Base-by-base conservation (phyloP, 2,329 filamentous ascomycete genomes). In the Xylaria hypoxylon region DNA sequence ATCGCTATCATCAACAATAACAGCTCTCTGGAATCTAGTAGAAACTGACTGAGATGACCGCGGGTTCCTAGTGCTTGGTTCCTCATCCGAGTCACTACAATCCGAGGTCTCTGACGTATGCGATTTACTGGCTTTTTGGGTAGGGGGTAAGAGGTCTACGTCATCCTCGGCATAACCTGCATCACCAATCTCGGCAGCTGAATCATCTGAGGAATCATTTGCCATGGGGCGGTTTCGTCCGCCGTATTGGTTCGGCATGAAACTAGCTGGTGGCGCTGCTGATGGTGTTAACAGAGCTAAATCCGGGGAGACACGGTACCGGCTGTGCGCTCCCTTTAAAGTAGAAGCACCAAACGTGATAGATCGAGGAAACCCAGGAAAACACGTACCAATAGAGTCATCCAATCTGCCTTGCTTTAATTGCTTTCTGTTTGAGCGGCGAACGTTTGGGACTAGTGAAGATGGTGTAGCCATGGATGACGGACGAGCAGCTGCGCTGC, bases 31-130 rank as follows among this genome's bases (percentile, higher is more conserved):
- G 10, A 78, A 68, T 24, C 68, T 73, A 6, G 72, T 74, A 45
- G 75, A 74, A 28, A 77, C 75, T 19, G 76, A 76, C 48, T 77
- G 76, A 15, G 75, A 77, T 17, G 76, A 78, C 42, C 64, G 69
- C 8, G 61, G 69, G 26, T 53, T 40, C 56, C 28, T 57, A 28
- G 51, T 42, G 5, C 19, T 51, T 42, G 62, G 38, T 24, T 50
- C 69, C 19, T 69, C 52, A 11, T 68, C 66, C 24, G 66, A 62
- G 5, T 62, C 65, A 6, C 24, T 17, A 7, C 38, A 47, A 50
- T 44, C 48, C 8, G 60, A 57, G 22, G n/a, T 28, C 3, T 48
- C 52, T 50, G 47, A 19, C 22, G 53, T 61, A 2, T 52, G 26
- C 31, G 59, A n/a, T 28, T 64, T 45, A n/a, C 31, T 44, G 33